Conservation (phyloP, 176 grass and related monocot species). For the Stipa capillata region DNA sequence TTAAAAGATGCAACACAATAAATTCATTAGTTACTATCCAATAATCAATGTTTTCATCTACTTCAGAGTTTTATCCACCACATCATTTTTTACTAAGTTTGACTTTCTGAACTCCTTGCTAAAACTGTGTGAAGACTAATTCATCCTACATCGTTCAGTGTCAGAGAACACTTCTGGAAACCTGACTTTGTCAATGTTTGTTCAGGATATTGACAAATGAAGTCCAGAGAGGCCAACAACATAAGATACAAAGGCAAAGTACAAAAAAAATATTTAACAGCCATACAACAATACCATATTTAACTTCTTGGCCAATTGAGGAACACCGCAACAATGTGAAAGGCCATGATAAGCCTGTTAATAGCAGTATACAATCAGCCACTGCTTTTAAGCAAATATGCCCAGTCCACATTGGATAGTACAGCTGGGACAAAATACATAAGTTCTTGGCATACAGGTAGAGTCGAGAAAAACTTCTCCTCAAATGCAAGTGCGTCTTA, state of each 20-base stretch:
- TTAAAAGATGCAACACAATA: no score
- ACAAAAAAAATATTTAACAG: neutral
- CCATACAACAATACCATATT: slow-evolving; percentile 61
- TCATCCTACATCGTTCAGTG: neutral
- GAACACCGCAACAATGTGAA: slow-evolving; percentile 89
- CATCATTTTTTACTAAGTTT: neutral
- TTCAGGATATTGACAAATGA: slow-evolving; percentile 4
- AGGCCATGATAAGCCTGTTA: slow-evolving; percentile 88
- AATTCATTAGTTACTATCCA: neutral
- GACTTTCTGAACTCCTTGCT: neutral
- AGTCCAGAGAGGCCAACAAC: neutral
- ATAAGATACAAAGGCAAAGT: slow-evolving; percentile 10
- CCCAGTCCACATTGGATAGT: neutral
- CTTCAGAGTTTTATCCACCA: neutral
- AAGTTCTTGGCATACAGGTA: slow-evolving; percentile 53
- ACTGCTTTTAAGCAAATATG: neutral
- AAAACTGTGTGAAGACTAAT: neutral
- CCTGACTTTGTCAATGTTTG: neutral
- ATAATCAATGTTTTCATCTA: neutral
- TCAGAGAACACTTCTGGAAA: neutral
- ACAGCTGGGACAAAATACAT: slow-evolving; percentile 10
- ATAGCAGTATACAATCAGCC: neutral
- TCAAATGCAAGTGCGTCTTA: slow-evolving; percentile 81
- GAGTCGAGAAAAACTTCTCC: slow-evolving; percentile 81
- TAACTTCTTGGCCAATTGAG: slow-evolving; percentile 91